Evolutionary conservation across 257 asterid genomes (phyloP).

Genomic region (Salvia hispanica): DNA sequence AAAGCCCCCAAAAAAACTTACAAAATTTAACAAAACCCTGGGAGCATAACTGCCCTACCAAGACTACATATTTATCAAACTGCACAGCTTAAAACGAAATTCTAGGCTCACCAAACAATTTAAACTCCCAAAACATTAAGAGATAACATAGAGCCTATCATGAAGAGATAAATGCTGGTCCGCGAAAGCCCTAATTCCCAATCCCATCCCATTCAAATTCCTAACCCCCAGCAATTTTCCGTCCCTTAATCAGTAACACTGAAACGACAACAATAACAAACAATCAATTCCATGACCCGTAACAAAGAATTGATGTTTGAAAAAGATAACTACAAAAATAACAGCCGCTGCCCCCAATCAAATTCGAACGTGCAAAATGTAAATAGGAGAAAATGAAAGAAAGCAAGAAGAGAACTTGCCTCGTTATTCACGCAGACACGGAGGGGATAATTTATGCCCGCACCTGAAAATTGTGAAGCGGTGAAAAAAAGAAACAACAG

Average conservation of each 20-base stretch:
- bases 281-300: not conserved
- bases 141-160: conserved; percentile 18
- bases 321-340: not conserved
- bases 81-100: conserved; percentile 11
- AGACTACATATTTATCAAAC: conserved; percentile 14
- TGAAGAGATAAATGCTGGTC: conserved; percentile 33
- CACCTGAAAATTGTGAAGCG: conserved; percentile 31
- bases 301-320: conserved; percentile 28
- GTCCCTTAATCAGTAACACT: not conserved
- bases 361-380: conserved; percentile 19
- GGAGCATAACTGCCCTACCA: conserved; percentile 9
- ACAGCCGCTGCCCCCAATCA: conserved; percentile 26
- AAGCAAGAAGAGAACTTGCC: conserved; percentile 32
- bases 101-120: not conserved
- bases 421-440: conserved; percentile 15
- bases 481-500: conserved; percentile 10
- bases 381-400: conserved; percentile 3
- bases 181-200: conserved; percentile 46
- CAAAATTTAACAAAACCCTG: conserved; percentile 11
- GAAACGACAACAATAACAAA: conserved; percentile 5
- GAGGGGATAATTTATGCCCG: not conserved
- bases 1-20: not conserved
- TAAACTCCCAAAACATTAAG: no score
- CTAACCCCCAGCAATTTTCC: conserved; percentile 26
- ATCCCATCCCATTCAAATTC: conserved; percentile 31